Evolutionary conservation across 306 rosid genomes (phyloP), one percentile per base, ranked within the genome.

Genomic region (Corylus americana): DNA sequence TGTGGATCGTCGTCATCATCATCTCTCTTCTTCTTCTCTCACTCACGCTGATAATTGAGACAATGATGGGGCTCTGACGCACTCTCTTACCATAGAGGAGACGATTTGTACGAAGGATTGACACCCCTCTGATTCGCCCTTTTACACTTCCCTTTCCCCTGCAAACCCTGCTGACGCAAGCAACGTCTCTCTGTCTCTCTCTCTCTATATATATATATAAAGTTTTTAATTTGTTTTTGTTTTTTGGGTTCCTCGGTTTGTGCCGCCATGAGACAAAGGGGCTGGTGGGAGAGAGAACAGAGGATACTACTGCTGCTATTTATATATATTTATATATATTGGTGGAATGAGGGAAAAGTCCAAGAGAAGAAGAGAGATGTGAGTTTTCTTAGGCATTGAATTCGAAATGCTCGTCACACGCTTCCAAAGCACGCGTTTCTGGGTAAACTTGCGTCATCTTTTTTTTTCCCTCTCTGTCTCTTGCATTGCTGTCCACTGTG

Each of bases 1-100:
- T 22, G 25, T 22, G 25, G 25, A 22, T 22, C 35, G 35, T 31
- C 2, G 2, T 31, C 35, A 31, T 31, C 35, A 31, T 31, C 35
- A 57, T 8, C 63, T 57, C 22, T 14, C 31, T 11, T 9, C 8
- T 1, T 59, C 70, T 35, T 55, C 75, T 12, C 10, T 55, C 79
- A 47, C 76, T 83, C 83, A 78, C 47, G 71, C n/a, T 76, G 84
- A 89, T 93, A 83, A 93, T 89, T 88, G 94, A 87, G 98, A 88
- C 86, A 86, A 93, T 93, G 93, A 93, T 89, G 85, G 91, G 79
- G 82, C 90, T 88, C 88, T 87, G 89, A 83, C 73, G 51, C 77
- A 20, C 82, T 78, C 84, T 71, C 73, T 62, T 42, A 25, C 63
- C 37, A 18, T 37, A 18, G 72, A 58, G 61, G 61, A 55, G 78